Conservation (phyloP, 2,329 filamentous ascomycete species). For the Sphaceloma murrayae region DNA sequence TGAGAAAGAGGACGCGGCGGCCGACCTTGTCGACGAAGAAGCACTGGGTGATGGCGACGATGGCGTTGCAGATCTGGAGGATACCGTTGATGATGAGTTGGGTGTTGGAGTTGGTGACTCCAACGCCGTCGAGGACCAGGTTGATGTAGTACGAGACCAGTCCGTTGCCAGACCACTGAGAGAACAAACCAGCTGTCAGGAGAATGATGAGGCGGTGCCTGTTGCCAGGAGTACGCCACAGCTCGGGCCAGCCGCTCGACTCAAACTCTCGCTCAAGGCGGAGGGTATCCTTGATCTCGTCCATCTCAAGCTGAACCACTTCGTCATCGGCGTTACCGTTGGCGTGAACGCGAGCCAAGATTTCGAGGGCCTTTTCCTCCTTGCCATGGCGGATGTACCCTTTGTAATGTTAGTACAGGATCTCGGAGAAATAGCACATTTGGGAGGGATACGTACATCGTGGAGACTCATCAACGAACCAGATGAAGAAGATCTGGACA, state of each 20-base stretch:
- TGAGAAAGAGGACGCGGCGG: constrained; percentile 30
- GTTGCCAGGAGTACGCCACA: constrained; percentile 51
- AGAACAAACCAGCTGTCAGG: constrained; percentile 47
- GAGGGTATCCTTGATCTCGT: constrained; percentile 43
- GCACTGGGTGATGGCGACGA: constrained; percentile 42
- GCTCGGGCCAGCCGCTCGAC: constrained; percentile 43
- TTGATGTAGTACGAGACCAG: constrained; percentile 37
- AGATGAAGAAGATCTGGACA: constrained; percentile 38
- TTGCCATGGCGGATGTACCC: constrained; percentile 46
- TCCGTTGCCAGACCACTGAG: constrained; percentile 49
- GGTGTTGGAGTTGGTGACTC: constrained; percentile 28
- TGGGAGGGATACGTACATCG: too few relatives aligned
- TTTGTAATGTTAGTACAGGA: too few relatives aligned
- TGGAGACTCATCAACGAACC: constrained; percentile 51
- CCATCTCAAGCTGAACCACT: constrained; percentile 40
- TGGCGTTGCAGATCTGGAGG: constrained; percentile 53
- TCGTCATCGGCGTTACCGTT: constrained; percentile 38
- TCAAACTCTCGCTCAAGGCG: constrained; percentile 38
- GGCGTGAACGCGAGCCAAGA: constrained; percentile 46
- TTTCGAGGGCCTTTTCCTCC: constrained; percentile 40
- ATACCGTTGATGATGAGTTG: constrained; percentile 36
- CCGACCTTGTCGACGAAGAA: constrained; percentile 31
- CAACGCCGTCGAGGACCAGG: constrained; percentile 29
- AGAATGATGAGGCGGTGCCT: constrained; percentile 46
- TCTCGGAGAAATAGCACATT: too few relatives aligned